These are phyloP conservation scores for Sporobolomyces pararoseus DNA, from an alignment of 768 basidiomycete genomes.

Conservation along the genomic window DNA sequence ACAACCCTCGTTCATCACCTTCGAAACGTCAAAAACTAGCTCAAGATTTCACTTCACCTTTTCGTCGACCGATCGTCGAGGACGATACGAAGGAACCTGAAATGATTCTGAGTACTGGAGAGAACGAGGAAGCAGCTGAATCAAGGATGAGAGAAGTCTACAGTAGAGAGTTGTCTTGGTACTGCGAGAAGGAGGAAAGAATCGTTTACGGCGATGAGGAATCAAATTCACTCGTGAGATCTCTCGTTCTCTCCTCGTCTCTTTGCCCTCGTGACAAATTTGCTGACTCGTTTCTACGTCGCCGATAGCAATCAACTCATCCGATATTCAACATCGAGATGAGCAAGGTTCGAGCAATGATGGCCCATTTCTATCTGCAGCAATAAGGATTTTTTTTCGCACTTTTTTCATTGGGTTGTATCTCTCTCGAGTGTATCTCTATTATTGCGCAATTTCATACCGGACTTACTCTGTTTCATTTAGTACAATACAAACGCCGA, in stretches of 20 bases:
- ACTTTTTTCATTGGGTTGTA: too few relatives aligned
- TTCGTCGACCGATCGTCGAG: conserved; percentile 6
- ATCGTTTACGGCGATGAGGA: conserved; percentile 56
- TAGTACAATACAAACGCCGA: neutral
- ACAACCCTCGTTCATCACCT: conserved; percentile 60
- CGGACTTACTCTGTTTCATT: neutral
- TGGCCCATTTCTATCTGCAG: conserved; percentile 37
- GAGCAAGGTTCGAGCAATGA: neutral
- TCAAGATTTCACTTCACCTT: conserved; percentile 31
- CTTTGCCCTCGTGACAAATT: neutral
- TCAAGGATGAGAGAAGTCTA: conserved; percentile 56
- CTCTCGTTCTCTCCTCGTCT: neutral
- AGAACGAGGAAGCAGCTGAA: conserved; percentile 48
- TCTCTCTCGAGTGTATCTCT: too few relatives aligned
- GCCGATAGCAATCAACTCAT: conserved; percentile 34
- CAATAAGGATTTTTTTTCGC: neutral
- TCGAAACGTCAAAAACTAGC: conserved; percentile 50
- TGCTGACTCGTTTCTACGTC: too few relatives aligned
- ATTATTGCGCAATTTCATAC: too few relatives aligned
- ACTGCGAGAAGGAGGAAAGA: conserved; percentile 63
- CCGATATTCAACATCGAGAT: conserved; percentile 39
- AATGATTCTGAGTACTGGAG: conserved; percentile 27
- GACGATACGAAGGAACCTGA: neutral
- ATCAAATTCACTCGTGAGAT: conserved; percentile 47
- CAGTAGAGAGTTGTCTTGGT: conserved; percentile 61